These are phyloP conservation scores for Colletotrichum lini DNA, from an alignment of 2,329 filamentous ascomycete species.

Conservation along the genomic window DNA sequence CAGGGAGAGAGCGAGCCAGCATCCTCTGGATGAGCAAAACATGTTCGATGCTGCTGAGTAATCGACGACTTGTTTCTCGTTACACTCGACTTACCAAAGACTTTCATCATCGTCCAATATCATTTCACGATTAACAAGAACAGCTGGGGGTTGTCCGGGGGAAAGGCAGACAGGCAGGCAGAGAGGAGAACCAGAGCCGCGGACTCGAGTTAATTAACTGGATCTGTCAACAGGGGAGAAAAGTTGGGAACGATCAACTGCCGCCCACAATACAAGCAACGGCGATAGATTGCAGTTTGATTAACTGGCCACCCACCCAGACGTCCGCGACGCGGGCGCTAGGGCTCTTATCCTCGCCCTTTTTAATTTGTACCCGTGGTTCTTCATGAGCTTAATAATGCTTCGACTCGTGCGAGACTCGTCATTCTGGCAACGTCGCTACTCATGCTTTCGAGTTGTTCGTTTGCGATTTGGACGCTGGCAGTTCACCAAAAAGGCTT, in stretches of 20 bases:
- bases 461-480: background rate
- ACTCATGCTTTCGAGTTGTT: background rate
- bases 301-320: constrained; percentile 15
- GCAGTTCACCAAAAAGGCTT: constrained; percentile 7
- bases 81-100: background rate
- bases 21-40: too few species aligned
- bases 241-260: background rate
- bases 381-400: constrained; percentile 35
- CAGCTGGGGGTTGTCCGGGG: constrained; percentile 18
- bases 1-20: constrained; percentile 8
- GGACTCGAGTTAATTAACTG: constrained; percentile 26
- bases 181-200: background rate
- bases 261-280: constrained; percentile 39
- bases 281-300: constrained; percentile 34
- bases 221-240: constrained; percentile 3
- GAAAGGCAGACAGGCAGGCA: background rate
- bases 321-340: constrained; percentile 14
- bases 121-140: background rate
- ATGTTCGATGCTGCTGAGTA: background rate
- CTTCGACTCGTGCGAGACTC: constrained; percentile 14
- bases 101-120: background rate
- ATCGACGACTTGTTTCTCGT: constrained; percentile 6
- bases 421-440: background rate
- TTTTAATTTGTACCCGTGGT: background rate
- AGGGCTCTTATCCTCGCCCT: background rate